These are phyloP conservation scores for Dispira parvispora DNA, from an alignment of 192 early-diverging fungal genomes.

Conservation along the genomic window DNA sequence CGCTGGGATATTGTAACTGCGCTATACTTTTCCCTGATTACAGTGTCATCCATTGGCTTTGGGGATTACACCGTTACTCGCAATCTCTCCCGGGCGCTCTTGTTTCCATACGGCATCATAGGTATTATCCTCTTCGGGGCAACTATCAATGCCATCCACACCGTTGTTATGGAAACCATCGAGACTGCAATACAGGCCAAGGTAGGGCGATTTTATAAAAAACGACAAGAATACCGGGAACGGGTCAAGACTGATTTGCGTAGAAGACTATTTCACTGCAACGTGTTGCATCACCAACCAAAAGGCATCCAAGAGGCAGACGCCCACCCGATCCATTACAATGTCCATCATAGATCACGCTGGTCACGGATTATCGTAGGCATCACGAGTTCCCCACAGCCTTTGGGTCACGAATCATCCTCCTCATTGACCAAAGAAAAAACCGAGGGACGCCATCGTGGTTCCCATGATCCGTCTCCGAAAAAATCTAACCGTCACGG, in stretches of 20 bases:
- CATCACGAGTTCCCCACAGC: neutral
- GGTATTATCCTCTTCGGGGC: conserved; percentile 7
- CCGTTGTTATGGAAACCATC: neutral
- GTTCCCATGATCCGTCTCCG: neutral
- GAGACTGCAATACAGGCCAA: neutral
- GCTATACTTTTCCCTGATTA: neutral
- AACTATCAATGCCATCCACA: conserved; percentile 10
- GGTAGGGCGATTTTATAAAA: neutral
- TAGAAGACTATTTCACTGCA: neutral
- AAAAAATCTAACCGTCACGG: neutral
- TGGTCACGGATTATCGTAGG: too few relatives aligned
- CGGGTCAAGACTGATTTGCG: neutral
- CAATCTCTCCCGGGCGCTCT: neutral
- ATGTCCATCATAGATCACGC: too few relatives aligned
- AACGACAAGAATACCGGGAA: neutral
- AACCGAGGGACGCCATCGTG: neutral
- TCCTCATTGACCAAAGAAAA: neutral
- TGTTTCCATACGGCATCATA: conserved; percentile 3
- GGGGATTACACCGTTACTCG: neutral
- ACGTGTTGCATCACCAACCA: neutral
- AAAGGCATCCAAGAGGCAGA: neutral
- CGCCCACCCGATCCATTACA: neutral
- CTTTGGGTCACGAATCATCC: neutral
- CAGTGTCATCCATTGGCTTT: conserved; percentile 4
- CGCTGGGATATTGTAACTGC: conserved; percentile 3